Evolutionary conservation across 192 early-diverging fungal species (phyloP), one percentile per base, ranked within the genome.

Genomic region (Coemansia sp.): DNA sequence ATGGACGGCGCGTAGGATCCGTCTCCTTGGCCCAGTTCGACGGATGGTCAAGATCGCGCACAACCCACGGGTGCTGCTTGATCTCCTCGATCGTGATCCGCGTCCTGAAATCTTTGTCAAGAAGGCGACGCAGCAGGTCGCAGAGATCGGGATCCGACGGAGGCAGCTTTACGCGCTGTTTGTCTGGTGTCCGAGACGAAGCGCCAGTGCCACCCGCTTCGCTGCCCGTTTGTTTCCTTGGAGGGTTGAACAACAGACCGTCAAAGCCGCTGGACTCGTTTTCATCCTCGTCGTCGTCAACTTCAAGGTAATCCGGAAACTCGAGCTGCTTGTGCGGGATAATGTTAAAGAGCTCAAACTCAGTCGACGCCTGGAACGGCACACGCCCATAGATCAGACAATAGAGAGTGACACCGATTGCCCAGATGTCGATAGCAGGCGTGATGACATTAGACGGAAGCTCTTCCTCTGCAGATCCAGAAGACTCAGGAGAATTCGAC

Each of bases 391-490:
- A 97, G 6, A 96, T 79, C 40, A 98, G 81, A 65, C 95, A 97
- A 78, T 94, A 98, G 15, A 98, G 83, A 10, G 94, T 97, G 23
- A 97, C 95, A 1, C 97, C 97, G 58, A 97, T 83, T 31, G 97
- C 97, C 97, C 97, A 98, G 11, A 98, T 87, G 71, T 98, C 97
- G 50, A 98, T 98, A 0, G 91, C 91, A 45, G 90, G 91, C 23
- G 89, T 91, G 17, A 91, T 87, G 10, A 83, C 84, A 25, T 76
- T 72, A 69, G 80, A 27, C 61, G 71, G 70, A 61, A 79, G 75
- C 34, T 62, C 64, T 50, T 55, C 42, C 10, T 72, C 64, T 58
- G 55, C 48, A 1, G 34, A 36, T 36, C 62, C 61, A 22, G 25
- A 28, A 54, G 29, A 31, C 15, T 17, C 27, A 57, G 59, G 53